A percentile compares a stretch with the other conserved stretches of the same genome.
These are phyloP conservation scores for Xylaria cubensis DNA, from an alignment of 495 filamentous ascomycete species.

Conservation along the genomic window DNA sequence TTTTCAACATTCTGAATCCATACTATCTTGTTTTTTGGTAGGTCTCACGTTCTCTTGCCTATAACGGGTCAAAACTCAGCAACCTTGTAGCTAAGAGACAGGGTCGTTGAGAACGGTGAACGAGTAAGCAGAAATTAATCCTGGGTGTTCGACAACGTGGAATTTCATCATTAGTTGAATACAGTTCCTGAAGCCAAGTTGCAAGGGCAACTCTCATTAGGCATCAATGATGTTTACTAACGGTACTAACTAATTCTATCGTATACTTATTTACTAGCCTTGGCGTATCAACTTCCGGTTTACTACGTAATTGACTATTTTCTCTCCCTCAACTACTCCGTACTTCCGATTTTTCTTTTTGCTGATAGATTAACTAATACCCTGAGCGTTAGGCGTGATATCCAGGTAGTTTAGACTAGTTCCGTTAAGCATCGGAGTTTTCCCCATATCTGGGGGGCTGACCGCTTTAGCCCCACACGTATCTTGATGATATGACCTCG, in stretches of 20 bases:
- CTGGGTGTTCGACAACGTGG: background rate
- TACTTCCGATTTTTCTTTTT: background rate
- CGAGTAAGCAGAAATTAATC: background rate
- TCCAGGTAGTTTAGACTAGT: background rate
- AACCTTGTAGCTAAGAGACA: background rate
- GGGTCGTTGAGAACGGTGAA: background rate
- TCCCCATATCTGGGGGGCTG: background rate
- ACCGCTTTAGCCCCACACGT: background rate
- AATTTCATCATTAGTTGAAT: background rate
- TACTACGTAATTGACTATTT: background rate
- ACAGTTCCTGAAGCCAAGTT: background rate
- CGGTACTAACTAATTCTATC: background rate
- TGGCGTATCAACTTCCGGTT: background rate
- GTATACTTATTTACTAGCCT: background rate
- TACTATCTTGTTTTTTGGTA: background rate
- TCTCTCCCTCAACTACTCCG: background rate
- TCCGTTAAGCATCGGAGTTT: background rate
- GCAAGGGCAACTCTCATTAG: background rate
- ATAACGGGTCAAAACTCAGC: background rate
- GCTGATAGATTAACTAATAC: background rate
- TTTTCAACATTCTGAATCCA: background rate
- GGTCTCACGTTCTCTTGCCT: background rate
- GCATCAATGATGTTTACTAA: background rate
- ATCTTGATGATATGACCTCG: background rate
- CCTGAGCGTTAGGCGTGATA: background rate